Conservation (phyloP, 768 basidiomycete species). For the Rhodotorula graminis region DNA sequence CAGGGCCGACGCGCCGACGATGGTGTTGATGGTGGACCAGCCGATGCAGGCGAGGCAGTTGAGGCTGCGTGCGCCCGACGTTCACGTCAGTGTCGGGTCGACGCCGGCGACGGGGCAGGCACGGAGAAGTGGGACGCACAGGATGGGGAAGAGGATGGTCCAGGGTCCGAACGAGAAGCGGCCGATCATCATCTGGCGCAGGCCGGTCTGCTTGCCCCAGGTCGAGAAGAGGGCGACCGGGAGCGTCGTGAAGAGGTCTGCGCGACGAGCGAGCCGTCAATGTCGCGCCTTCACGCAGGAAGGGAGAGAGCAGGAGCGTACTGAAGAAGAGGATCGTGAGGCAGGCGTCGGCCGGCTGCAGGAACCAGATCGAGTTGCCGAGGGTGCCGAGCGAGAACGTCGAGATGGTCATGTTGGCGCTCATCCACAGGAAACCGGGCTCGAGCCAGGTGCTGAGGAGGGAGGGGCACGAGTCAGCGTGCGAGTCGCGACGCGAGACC, state of each 20-base stretch:
- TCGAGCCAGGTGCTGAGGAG: conserved; percentile 18
- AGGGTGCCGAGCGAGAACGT: conserved; percentile 51
- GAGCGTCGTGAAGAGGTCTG: conserved; percentile 45
- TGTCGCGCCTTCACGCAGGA: neutral
- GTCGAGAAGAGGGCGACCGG: conserved; percentile 48
- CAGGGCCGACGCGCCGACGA: conserved; percentile 44
- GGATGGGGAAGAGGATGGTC: conserved; percentile 44
- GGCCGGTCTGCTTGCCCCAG: conserved; percentile 50
- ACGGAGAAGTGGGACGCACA: conserved; percentile 10
- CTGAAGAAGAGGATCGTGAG: conserved; percentile 52
- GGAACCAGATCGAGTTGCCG: conserved; percentile 44
- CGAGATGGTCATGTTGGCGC: conserved; percentile 46
- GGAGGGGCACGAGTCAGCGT: neutral
- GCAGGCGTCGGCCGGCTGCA: conserved; percentile 49
- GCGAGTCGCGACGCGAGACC: neutral
- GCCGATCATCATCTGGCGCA: conserved; percentile 52
- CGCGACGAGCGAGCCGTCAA: neutral
- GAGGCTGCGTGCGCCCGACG: neutral
- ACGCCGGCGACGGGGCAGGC: conserved; percentile 43
- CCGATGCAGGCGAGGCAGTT: conserved; percentile 39
- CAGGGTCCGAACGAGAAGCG: conserved; percentile 50
- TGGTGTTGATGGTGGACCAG: conserved; percentile 45
- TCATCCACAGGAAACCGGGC: conserved; percentile 44
- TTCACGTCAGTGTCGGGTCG: conserved; percentile 46
- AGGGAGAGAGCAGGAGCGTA: neutral